phyloP scores from a whole-genome alignment of 768 basidiomycete genomes.

The Dentipellis fragilis region DNA sequence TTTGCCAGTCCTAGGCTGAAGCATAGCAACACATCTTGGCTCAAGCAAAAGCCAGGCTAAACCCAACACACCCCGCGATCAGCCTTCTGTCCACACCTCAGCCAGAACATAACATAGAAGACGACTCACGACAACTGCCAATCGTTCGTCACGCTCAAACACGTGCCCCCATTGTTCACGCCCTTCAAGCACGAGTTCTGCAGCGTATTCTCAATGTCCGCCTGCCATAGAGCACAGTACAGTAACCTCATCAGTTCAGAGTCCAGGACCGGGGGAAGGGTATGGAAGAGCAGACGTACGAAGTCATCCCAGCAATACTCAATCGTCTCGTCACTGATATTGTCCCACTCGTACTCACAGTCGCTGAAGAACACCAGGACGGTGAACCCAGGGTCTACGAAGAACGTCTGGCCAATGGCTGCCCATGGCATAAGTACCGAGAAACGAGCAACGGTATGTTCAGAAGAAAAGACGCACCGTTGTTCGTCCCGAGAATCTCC shows the following conservation, averaged over 20 bases:
- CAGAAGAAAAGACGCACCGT: neutral
- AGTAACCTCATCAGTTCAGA: neutral
- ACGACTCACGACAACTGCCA: neutral
- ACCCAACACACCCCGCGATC: too few species aligned
- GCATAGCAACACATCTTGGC: too few species aligned
- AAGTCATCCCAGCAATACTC: slow-evolving; percentile 2
- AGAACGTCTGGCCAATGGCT: slow-evolving; percentile 2
- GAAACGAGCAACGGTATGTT: too few species aligned
- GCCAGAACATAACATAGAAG: neutral
- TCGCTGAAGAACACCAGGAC: neutral
- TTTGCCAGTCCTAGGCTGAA: too few species aligned
- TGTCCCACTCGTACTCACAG: slow-evolving; percentile 1
- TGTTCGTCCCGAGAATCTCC: neutral
- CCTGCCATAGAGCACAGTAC: neutral
- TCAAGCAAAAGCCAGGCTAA: too few species aligned
- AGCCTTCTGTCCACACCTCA: too few species aligned
- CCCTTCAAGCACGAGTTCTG: neutral
- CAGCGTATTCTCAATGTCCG: neutral
- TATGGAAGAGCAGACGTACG: neutral
- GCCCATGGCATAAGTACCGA: neutral
- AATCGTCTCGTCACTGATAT: neutral
- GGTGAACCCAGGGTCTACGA: neutral
- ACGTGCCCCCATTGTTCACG: neutral
- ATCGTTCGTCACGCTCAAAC: neutral
- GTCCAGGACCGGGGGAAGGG: neutral